Base-by-base conservation (phyloP, 345 rosid species). In the Aurinia saxatilis region DNA sequence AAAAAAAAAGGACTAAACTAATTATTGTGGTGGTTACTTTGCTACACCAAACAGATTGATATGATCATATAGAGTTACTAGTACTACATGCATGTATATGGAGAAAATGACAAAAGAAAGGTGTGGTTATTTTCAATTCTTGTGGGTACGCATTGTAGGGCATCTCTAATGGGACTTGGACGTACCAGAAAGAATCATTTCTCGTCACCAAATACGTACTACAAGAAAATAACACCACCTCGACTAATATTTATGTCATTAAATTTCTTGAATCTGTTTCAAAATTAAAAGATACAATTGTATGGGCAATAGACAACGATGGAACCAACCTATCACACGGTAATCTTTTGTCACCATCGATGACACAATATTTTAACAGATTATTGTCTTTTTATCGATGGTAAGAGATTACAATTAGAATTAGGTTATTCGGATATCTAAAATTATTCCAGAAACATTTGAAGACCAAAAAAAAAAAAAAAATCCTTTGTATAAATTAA, bases 141-240 rank as follows among this genome's bases (percentile, higher is more conserved):
- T 8, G 66, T 50, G 58, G 66, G 60, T 67, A 40, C 19, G 13
- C 30, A 33, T 31, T 40, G 72, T 49, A 50, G 65, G 58, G 13
- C 35, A 67, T 57, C 16, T 39, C 36, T 30, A 39, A 40, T 67
- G 38, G 31, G 40, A 50, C 37, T 41, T 50, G 36, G 41, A 53
- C 50, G 44, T 31, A 41, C 42, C n/a, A 50, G 51, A 58, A 34
- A 16, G 66, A 42, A 44, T 59, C 44, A 41, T 68, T 42, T 50
- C 31, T 67, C 57, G 19, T 27, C 13, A 14, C 30, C 23, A 66
- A 14, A 65, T 45, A 9, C 18, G 36, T 35, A 55, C 40, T 46
- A 46, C 47, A 66, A 40, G 21, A 51, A 14, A 51, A 25, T 23
- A 53, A 54, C 55, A 60, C 9, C 47, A 35, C 61, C 25, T 3